Conservation (phyloP, 768 basidiomycete genomes). For the Serendipita indica region DNA sequence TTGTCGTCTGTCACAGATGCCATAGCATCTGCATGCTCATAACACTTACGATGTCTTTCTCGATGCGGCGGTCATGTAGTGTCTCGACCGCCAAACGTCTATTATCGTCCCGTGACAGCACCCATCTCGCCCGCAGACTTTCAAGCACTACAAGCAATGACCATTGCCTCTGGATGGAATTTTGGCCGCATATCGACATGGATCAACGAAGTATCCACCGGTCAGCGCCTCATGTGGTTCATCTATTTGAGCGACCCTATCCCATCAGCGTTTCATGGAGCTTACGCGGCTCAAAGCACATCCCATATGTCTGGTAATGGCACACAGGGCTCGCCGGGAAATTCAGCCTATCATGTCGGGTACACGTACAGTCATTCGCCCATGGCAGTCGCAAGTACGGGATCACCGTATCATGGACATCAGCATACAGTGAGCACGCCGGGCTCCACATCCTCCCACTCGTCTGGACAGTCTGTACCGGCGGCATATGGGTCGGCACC, state of each 20-base stretch:
- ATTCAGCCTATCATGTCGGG: not conserved
- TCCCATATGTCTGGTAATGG: not conserved
- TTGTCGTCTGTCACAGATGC: not conserved
- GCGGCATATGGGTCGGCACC: not conserved
- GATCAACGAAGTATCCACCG: not conserved
- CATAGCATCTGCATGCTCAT: not conserved
- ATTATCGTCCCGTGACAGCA: not conserved
- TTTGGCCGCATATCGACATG: not conserved
- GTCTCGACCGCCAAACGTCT: not conserved
- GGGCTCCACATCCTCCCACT: not conserved
- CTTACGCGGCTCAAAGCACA: not conserved
- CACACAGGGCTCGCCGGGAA: not conserved
- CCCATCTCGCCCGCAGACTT: not conserved
- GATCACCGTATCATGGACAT: not conserved
- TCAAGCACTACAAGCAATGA: not conserved
- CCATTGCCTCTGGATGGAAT: not conserved
- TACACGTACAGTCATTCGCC: not conserved
- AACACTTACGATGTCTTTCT: not conserved
- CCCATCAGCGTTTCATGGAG: not conserved
- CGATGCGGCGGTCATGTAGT: not conserved
- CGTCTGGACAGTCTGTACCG: not conserved
- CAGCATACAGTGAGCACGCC: no score
- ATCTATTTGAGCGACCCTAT: not conserved
- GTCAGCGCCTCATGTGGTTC: slow-evolving; percentile 1
- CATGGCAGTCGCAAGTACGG: no score